Conservation (phyloP, 2,329 filamentous ascomycete species). For the Claviceps spartinae region DNA sequence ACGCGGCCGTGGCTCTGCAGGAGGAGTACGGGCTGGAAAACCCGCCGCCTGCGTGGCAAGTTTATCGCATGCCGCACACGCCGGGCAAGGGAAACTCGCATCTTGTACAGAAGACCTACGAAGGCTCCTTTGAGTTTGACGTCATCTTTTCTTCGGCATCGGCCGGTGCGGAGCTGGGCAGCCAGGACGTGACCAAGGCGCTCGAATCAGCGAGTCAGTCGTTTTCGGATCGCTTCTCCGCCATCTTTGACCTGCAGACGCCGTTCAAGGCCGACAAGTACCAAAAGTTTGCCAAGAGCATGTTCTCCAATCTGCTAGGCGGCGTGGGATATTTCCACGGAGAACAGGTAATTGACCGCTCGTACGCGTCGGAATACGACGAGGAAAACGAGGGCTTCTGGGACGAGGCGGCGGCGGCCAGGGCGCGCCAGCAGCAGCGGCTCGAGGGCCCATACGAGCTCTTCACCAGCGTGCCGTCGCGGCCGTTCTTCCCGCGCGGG, state of each 20-base stretch:
- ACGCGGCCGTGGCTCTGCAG: constrained; percentile 34
- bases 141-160: constrained; percentile 77
- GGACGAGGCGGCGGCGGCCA: constrained; percentile 76
- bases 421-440: constrained; percentile 51
- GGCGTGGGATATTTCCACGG: constrained; percentile 95
- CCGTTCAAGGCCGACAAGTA: constrained; percentile 68
- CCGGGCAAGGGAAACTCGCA: constrained; percentile 68
- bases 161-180: constrained; percentile 38
- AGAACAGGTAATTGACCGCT: constrained; percentile 75
- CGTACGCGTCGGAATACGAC: constrained; percentile 83
- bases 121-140: constrained; percentile 86
- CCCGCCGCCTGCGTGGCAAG: constrained; percentile 71
- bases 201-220: constrained; percentile 51
- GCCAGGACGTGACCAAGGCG: constrained; percentile 53
- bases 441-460: constrained; percentile 76
- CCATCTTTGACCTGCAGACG: constrained; percentile 50
- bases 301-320: constrained; percentile 88
- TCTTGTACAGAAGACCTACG: constrained; percentile 80
- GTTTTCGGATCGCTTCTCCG: constrained; percentile 63
- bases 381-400: constrained; percentile 94
- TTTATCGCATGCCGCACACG: constrained; percentile 63
- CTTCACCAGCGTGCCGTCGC: constrained; percentile 81
- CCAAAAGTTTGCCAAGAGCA: constrained; percentile 66
- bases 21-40: constrained; percentile 40
- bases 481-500: constrained; percentile 90